Evolutionary conservation across 805 yeast species (phyloP).

Genomic region (Wickerhamomyces canadensis): DNA sequence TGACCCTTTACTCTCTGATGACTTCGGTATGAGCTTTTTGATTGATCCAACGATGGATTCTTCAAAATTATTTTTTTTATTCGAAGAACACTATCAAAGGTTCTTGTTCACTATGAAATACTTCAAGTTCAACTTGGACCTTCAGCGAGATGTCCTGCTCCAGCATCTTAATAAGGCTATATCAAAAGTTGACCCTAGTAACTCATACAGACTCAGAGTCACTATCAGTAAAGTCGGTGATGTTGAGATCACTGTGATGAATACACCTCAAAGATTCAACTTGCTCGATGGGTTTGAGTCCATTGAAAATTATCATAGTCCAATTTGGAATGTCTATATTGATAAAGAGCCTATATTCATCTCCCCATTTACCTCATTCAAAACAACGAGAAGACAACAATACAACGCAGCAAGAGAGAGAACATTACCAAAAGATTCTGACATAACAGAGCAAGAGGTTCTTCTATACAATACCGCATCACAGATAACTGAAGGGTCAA

Average conservation of each 20-base stretch:
- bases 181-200: constrained; percentile 21
- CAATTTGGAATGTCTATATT: constrained; percentile 55
- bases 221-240: constrained; percentile 32
- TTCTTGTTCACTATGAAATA: constrained; percentile 46
- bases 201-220: constrained; percentile 44
- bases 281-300: constrained; percentile 25
- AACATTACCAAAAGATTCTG: constrained; percentile 22
- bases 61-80: constrained; percentile 44
- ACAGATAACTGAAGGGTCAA: constrained; percentile 74
- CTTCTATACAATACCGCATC: constrained; percentile 56
- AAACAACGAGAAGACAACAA: constrained; percentile 68
- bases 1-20: constrained; percentile 47
- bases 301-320: constrained; percentile 21
- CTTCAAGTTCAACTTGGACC: constrained; percentile 43
- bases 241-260: constrained; percentile 31
- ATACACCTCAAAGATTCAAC: constrained; percentile 26
- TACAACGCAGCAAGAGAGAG: constrained; percentile 61
- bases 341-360: constrained; percentile 47
- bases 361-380: constrained; percentile 80
- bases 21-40: constrained; percentile 13
- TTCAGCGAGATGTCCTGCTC: constrained; percentile 40
- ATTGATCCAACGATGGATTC: constrained; percentile 6
- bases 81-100: constrained; percentile 60
- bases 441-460: constrained; percentile 49
- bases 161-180: constrained; percentile 35